Percentiles rank a stretch among this genome's conserved stretches.
Evolutionary conservation across 176 grass and related monocot genomes (phyloP).

Genomic region (Aechmea fasciata): DNA sequence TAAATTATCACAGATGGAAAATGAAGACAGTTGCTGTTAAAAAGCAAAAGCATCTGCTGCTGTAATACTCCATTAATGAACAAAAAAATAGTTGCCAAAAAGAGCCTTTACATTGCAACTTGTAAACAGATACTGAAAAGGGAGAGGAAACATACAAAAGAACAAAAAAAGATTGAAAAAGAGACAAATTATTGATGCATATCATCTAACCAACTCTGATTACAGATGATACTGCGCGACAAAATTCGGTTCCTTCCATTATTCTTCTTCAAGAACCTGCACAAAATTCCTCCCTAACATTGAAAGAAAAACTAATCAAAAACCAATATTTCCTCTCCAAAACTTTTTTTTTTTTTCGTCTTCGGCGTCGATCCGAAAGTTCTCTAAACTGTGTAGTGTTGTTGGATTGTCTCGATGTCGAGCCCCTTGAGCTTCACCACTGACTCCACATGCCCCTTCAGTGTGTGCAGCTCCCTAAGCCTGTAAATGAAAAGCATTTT

Average conservation of each 20-base stretch:
- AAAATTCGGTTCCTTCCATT: background rate
- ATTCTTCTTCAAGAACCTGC: background rate
- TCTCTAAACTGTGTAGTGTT: constrained; percentile 14
- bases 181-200: background rate
- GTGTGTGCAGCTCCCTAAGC: constrained; percentile 21
- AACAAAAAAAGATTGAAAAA: background rate
- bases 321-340: background rate
- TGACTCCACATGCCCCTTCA: constrained; percentile 22
- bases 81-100: background rate
- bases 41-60: background rate
- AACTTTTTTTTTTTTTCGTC: background rate
- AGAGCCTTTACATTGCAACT: background rate
- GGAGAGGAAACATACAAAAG: too few species aligned
- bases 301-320: background rate
- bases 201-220: background rate
- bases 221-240: background rate
- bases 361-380: background rate
- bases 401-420: constrained; percentile 9
- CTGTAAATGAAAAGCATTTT: background rate
- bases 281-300: background rate
- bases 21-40: background rate
- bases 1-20: too few species aligned
- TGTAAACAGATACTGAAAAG: background rate
- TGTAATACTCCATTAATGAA: background rate
- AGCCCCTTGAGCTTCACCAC: constrained; percentile 15